Percentiles rank a stretch among this genome's conserved stretches.
Conservation (phyloP, 352 stramenopile species). For the Pythium phragmiticola region DNA sequence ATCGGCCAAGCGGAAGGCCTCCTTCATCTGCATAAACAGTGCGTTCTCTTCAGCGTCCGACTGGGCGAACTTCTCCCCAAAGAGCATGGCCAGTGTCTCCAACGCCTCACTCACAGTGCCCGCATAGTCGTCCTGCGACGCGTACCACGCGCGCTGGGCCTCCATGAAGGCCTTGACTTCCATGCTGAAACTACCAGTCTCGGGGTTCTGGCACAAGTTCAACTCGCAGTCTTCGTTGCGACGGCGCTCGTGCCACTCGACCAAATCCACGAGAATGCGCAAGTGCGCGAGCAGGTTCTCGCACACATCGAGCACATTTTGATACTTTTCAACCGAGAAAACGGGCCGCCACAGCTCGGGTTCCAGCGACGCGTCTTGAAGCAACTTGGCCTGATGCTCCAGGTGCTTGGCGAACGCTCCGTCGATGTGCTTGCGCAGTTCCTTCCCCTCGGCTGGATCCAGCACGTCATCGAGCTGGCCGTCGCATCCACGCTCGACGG, state of each 20-base stretch:
- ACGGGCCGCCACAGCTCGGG: slow-evolving; percentile 63
- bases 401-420: slow-evolving; percentile 45
- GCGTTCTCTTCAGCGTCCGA: slow-evolving; percentile 53
- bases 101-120: slow-evolving; percentile 44
- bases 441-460: slow-evolving; percentile 28
- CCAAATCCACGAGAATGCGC: slow-evolving; percentile 60
- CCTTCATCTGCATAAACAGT: slow-evolving; percentile 79
- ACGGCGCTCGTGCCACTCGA: slow-evolving; percentile 52
- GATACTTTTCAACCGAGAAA: slow-evolving; percentile 82
- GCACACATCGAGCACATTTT: slow-evolving; percentile 59
- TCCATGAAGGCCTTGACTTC: slow-evolving; percentile 11
- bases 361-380: slow-evolving; percentile 62
- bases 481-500: slow-evolving; percentile 23
- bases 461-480: slow-evolving; percentile 24
- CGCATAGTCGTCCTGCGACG: slow-evolving; percentile 35
- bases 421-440: slow-evolving; percentile 42
- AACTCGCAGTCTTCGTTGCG: slow-evolving; percentile 30
- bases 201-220: slow-evolving; percentile 22
- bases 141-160: slow-evolving; percentile 16
- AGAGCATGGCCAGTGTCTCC: slow-evolving; percentile 57
- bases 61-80: slow-evolving; percentile 57
- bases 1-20: slow-evolving; percentile 66
- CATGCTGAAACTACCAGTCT: slow-evolving; percentile 21
- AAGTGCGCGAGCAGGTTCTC: slow-evolving; percentile 53
- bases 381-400: slow-evolving; percentile 54